Percentiles rank a stretch among this genome's conserved stretches.
These are phyloP conservation scores for Trametes sanguinea DNA, from an alignment of 768 basidiomycete genomes.

Conservation along the genomic window DNA sequence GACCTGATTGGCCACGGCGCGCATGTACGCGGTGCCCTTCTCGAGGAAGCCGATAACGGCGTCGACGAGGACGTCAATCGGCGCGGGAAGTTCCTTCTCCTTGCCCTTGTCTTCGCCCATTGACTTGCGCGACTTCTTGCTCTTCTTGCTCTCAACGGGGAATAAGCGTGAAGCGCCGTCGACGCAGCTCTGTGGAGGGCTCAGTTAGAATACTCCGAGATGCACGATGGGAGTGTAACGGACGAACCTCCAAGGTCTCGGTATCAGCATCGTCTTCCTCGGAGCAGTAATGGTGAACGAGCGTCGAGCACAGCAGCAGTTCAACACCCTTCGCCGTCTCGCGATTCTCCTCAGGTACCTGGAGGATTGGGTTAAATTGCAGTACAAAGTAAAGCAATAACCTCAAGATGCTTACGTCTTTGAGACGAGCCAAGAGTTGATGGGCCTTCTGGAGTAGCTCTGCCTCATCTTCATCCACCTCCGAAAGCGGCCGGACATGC, in stretches of 20 bases:
- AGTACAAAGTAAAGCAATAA: neutral
- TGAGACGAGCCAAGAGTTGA: constrained; percentile 44
- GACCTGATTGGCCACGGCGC: constrained; percentile 76
- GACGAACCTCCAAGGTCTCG: constrained; percentile 62
- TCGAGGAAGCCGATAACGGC: constrained; percentile 90
- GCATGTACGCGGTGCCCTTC: constrained; percentile 76
- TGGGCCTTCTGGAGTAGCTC: constrained; percentile 48
- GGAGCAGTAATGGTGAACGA: constrained; percentile 73
- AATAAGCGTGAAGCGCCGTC: constrained; percentile 62
- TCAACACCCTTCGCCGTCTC: constrained; percentile 70
- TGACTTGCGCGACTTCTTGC: constrained; percentile 46
- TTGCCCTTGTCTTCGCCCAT: constrained; percentile 32
- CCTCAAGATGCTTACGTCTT: constrained; percentile 40
- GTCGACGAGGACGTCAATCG: constrained; percentile 86
- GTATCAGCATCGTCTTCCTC: constrained; percentile 55
- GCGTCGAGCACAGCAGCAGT: constrained; percentile 66
- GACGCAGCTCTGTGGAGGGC: constrained; percentile 52
- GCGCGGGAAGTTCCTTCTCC: constrained; percentile 47
- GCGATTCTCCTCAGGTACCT: constrained; percentile 43
- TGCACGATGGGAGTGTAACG: too few species aligned
- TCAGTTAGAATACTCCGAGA: too few species aligned
- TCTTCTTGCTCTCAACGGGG: constrained; percentile 32
- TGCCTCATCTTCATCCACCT: constrained; percentile 57
- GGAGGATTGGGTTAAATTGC: neutral
- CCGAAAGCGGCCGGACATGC: constrained; percentile 56